Base-by-base conservation (phyloP, 345 rosid species). In the Raphanus raphanistrum region DNA sequence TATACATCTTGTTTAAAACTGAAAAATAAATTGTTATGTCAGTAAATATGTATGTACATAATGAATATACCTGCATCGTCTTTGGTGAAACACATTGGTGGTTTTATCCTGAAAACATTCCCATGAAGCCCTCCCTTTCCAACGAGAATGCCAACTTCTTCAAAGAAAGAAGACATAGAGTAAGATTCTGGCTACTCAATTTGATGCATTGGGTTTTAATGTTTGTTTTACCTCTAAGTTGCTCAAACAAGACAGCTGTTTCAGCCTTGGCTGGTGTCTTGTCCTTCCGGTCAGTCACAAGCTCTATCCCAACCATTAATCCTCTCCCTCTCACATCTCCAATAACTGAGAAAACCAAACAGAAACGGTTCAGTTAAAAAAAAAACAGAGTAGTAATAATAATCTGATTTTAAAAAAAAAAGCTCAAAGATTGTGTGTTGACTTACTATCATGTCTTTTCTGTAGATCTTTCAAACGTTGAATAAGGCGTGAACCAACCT, bases 241-340 rank as follows among this genome's bases (percentile, higher is more conserved):
- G 89, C 85, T 95, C 99, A 50, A 93, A 89, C 69, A 95, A 72
- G 80, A 88, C 79, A 3, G 84, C 82, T 15, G 96, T 84, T 87
- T 95, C 97, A 28, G 91, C 89, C 78, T 90, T 95, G 65, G 98
- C 94, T 0, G 98, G 96, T 27, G 92, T 90, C 86, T 90, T 93
- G 77, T 86, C 87, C 81, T 84, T 87, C 79, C 91, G 82, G 64
- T 95, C 96, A 32, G 79, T 87, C 69, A 95, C 96, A 3, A 95
- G 92, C 74, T 93, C 98, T 3, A 91, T 63, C 28, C 99, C 96
- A 69, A 91, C 82, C 99, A 93, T 89, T 71, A 91, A 80, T 12
- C 98, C 97, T 75, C 98, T 85, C 54, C 99, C 99, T 84, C 99
- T 87, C 31, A 89, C 85, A 84, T 95, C 94, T 84, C 98, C 99